Evolutionary conservation across 2,329 filamentous ascomycete genomes (phyloP), one percentile per base, ranked within the genome.

Genomic region (Alternaria arborescens): DNA sequence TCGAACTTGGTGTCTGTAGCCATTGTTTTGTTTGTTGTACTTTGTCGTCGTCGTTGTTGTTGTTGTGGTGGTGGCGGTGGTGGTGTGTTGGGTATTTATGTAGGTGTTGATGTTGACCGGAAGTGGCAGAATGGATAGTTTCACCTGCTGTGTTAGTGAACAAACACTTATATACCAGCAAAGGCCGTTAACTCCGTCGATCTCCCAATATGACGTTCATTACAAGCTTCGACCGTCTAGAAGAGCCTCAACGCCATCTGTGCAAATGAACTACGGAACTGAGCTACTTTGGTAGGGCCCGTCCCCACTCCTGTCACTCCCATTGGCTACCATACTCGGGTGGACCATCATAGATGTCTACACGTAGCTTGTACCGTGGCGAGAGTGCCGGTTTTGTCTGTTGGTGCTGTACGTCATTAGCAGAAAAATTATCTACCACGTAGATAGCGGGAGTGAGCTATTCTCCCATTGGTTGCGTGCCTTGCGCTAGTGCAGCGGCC

Each of bases 1-100:
- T 85, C 80, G 68, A 87, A 87, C 24, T 65, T 68, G 28, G 66
- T 66, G 43, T 66, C 64, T 53, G 66, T 60, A 18, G 57, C 58
- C 69, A 71, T 72, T 57, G 34, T 55, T 42, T 26, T 11, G 40
- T 48, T 48, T 22, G 36, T 34, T 30, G 18, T 36, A n/a, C 20
- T 28, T 54, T 52, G 7, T 24, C 24, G 24, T 24, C 0, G 24
- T 24, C 2, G 24, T 24, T 55, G 44, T 26, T 11, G 50, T 12
- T 30, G 28, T 47, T 14, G 26, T 47, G 6, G 28, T 30, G 8
- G 28, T 30, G 12, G 46, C 36, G 18, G 32, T 28, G 30, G 12
- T 42, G 43, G 24, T 32, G 16, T 10, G 16, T 42, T 24, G 20
- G 11, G 40, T 10, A 8, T 18, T 38, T 28, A 16, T 41, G 16